Evolutionary conservation across 768 basidiomycete species (phyloP), one percentile per base, ranked within the genome.

Genomic region (Cubamyces sp.): DNA sequence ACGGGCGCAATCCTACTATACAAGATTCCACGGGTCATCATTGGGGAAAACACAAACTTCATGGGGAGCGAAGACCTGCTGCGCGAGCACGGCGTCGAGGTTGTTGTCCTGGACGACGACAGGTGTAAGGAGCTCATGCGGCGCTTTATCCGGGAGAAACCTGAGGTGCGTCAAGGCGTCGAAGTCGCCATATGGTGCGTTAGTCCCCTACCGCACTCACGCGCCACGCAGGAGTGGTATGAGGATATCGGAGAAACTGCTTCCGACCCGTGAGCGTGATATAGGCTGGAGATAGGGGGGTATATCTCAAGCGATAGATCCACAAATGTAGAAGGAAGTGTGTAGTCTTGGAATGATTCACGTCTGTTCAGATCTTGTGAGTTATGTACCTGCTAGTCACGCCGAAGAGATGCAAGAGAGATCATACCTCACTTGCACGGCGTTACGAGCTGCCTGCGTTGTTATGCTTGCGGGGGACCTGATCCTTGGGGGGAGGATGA

Each of bases 11-110:
- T 86, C 25, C 61, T 85, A n/a, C 75, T 87, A 11, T 87, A 86
- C 73, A 81, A 82, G 48, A 87, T 89, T 42, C 83, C 84, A 5
- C 79, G 87, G 6, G 82, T 87, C 8, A 86, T 90, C 12, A 83
- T 89, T 49, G 87, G 86, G 18, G 87, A 88, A 69, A 86, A 87
- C 64, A 48, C 62, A 18, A 88, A 78, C 40, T 85, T 81, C 66
- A 62, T 79, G 16, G 85, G 84, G 9, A 80, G 77, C 1, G 87
- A 88, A 65, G 78, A 82, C 19, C 74, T 87, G 19, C 76, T 90
- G 16, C 77, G 75, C 40, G 71, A 69, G 15, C 74, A 78, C 19
- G 86, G 86, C 3, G 82, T 88, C 19, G 81, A 90, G 62, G 70
- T 75, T 18, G 53, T 73, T 16, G 68, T 70, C 8, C 41, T 73